phyloP scores from a whole-genome alignment of 2,329 filamentous ascomycete genomes.

The Epichloe glyceriae region DNA sequence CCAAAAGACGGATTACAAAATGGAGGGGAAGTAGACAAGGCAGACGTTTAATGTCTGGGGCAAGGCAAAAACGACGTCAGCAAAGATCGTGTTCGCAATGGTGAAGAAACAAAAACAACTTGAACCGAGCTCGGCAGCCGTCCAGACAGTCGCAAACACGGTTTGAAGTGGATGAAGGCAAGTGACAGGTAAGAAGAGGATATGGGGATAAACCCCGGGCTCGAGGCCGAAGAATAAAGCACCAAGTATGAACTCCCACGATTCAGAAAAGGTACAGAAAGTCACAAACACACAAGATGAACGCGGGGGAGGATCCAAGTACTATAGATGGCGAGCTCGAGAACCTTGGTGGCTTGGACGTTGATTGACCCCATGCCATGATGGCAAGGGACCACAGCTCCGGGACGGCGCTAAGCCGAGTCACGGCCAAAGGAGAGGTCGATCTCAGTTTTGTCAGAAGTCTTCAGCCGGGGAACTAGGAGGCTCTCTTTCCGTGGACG shows the following conservation, averaged over 20 bases:
- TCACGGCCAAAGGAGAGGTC: slow-evolving; percentile 5
- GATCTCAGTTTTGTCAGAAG: slow-evolving; percentile 2
- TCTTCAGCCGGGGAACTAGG: not conserved
- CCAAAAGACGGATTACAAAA: not conserved
- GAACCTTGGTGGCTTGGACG: not conserved
- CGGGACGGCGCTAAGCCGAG: slow-evolving; percentile 8
- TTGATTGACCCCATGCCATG: not conserved
- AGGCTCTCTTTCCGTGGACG: not conserved
- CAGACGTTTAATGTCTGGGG: not conserved
- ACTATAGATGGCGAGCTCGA: not conserved
- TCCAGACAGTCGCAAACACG: not conserved
- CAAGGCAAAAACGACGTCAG: not conserved
- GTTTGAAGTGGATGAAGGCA: not conserved
- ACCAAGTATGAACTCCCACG: not conserved
- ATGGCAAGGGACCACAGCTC: not conserved
- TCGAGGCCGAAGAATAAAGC: not conserved
- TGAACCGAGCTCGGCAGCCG: not conserved
- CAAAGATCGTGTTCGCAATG: not conserved
- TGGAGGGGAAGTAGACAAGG: not conserved
- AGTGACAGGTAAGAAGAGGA: not conserved
- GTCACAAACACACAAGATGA: not conserved
- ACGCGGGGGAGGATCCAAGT: not conserved
- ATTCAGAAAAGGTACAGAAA: not conserved
- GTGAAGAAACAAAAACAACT: not conserved
- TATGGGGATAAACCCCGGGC: slow-evolving; percentile 1